Evolutionary conservation across 768 basidiomycete species (phyloP).

Genomic region (Lactarius psammicola): DNA sequence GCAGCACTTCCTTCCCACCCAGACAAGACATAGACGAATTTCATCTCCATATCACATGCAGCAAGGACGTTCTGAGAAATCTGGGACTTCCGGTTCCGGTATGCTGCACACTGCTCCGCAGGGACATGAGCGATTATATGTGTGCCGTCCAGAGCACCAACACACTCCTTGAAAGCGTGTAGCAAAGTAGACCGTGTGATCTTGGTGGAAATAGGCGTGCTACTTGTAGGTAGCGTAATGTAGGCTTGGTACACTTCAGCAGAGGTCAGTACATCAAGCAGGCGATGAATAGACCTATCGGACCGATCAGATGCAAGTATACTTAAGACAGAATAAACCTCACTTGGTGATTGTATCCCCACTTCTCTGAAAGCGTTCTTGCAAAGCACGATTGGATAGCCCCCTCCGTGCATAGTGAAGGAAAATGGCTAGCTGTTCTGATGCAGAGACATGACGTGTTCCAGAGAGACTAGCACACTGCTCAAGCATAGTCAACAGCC

Average conservation of each 20-base stretch:
- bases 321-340: no score
- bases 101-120: constrained; percentile 22
- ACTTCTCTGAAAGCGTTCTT: no score
- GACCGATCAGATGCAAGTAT: no score
- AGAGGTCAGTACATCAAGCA: neutral
- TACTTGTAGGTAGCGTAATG: neutral
- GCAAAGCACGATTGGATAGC: no score
- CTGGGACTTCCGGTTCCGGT: constrained; percentile 32
- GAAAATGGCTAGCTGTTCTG: no score
- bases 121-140: constrained; percentile 30
- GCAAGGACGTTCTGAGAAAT: constrained; percentile 37
- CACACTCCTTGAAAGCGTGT: constrained; percentile 34
- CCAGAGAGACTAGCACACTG: no score
- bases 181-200: constrained; percentile 36
- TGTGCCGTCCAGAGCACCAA: constrained; percentile 40
- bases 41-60: constrained; percentile 26
- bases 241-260: neutral
- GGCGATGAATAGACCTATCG: neutral
- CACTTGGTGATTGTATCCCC: no score
- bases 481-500: no score
- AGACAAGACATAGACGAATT: constrained; percentile 31
- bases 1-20: constrained; percentile 36
- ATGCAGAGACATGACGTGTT: no score
- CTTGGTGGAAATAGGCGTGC: neutral
- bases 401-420: no score